Evolutionary conservation across 768 basidiomycete genomes (phyloP).

Genomic region (Calocybe cyanea): DNA sequence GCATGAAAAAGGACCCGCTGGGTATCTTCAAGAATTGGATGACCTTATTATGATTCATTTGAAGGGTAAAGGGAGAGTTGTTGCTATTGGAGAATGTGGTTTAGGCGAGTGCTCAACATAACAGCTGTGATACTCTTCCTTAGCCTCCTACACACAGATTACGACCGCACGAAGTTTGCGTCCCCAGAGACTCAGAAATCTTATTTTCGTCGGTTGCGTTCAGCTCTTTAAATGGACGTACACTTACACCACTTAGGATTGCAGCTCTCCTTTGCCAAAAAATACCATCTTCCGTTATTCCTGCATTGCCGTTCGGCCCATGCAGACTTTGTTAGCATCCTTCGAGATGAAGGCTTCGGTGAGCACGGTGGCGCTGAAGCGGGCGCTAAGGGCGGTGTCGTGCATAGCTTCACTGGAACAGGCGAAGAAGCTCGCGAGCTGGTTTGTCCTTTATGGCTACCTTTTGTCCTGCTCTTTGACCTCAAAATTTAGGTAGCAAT

Average conservation of each 20-base stretch:
- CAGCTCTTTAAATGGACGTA: background rate
- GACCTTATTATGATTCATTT: slow-evolving; percentile 46
- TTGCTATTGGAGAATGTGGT: slow-evolving; percentile 80
- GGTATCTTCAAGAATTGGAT: slow-evolving; percentile 59
- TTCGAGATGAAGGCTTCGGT: slow-evolving; percentile 64
- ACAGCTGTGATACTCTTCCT: background rate
- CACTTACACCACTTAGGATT: slow-evolving; percentile 26
- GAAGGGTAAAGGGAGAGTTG: slow-evolving; percentile 52
- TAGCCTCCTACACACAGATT: slow-evolving; percentile 42
- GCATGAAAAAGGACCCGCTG: slow-evolving; percentile 50
- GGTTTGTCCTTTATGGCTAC: slow-evolving; percentile 33
- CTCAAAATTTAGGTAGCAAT: slow-evolving; percentile 52
- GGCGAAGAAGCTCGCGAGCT: slow-evolving; percentile 59
- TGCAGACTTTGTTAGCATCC: slow-evolving; percentile 58
- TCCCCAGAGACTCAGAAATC: slow-evolving; percentile 53
- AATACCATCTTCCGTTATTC: slow-evolving; percentile 72
- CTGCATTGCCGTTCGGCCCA: slow-evolving; percentile 81
- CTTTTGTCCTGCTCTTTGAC: background rate
- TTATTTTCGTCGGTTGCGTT: slow-evolving; percentile 52
- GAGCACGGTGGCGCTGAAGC: slow-evolving; percentile 48
- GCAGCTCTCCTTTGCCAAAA: slow-evolving; percentile 65
- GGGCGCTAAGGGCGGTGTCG: slow-evolving; percentile 70
- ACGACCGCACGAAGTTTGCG: slow-evolving; percentile 71
- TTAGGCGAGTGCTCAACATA: slow-evolving; percentile 42
- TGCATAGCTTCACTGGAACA: slow-evolving; percentile 79